phyloP scores from a whole-genome alignment of 345 rosid species.

The Adansonia digitata region DNA sequence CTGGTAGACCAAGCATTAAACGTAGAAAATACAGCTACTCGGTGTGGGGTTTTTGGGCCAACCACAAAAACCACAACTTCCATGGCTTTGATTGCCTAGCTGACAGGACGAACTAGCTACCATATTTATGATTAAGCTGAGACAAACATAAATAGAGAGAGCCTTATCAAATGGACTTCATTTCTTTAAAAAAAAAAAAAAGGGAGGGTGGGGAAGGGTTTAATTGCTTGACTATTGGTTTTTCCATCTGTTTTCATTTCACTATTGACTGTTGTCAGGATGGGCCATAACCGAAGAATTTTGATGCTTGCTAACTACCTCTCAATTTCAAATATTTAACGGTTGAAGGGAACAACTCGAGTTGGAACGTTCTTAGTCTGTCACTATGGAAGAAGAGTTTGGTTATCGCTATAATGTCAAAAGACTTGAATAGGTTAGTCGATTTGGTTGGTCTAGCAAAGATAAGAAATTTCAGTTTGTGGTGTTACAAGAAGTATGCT shows the following conservation, averaged over 20 bases:
- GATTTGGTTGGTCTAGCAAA: neutral
- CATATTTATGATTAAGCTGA: conserved; percentile 9
- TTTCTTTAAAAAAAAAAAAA: no score
- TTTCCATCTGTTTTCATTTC: neutral
- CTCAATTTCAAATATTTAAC: neutral
- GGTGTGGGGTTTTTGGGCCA: no score
- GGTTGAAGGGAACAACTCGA: neutral
- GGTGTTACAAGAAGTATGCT: neutral
- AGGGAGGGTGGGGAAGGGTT: no score
- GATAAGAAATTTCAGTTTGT: neutral
- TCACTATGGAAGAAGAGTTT: neutral
- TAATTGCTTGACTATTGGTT: neutral
- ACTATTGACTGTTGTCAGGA: neutral
- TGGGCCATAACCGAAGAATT: neutral
- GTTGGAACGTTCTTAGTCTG: neutral
- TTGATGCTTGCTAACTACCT: neutral
- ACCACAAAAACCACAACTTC: no score
- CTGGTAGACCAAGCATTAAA: neutral
- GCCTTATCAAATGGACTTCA: neutral
- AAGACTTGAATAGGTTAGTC: no score
- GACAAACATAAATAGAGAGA: conserved; percentile 2
- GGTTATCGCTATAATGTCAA: neutral
- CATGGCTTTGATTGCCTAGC: neutral
- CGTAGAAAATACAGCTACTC: neutral
- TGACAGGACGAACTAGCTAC: conserved; percentile 19